phyloP scores from a whole-genome alignment of 345 rosid species.

The Salix brachista region DNA sequence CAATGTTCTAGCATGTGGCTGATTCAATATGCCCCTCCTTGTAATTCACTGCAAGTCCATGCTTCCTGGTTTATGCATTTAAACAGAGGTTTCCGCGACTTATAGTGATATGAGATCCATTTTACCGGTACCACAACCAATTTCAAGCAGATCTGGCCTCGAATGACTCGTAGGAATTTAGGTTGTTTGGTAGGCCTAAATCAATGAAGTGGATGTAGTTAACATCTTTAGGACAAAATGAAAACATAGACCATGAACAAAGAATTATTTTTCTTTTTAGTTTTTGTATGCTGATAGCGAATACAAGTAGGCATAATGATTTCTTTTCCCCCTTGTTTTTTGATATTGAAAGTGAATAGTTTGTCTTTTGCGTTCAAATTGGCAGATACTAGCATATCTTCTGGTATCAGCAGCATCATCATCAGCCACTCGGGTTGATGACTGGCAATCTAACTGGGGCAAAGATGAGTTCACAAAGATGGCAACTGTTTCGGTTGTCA shows the following conservation, averaged over 20 bases:
- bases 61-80: not conserved
- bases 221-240: not conserved
- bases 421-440: constrained; percentile 87
- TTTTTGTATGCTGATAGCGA: not conserved
- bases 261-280: not conserved
- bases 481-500: constrained; percentile 84
- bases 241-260: not conserved
- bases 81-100: not conserved
- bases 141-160: not conserved
- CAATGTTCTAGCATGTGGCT: not conserved
- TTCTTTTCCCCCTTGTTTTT: not conserved
- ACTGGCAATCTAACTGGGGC: constrained; percentile 99
- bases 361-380: constrained; percentile 1
- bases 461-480: constrained; percentile 87
- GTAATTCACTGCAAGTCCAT: not conserved
- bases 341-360: not conserved
- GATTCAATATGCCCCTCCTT: not conserved
- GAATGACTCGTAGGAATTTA: not conserved
- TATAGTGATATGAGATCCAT: not conserved
- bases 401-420: constrained; percentile 85
- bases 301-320: not conserved
- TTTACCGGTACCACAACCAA: not conserved
- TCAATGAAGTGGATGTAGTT: not conserved
- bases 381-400: constrained; percentile 83
- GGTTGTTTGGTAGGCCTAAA: not conserved